A percentile compares a stretch with the other conserved stretches of the same genome.
Evolutionary conservation across 805 yeast genomes (phyloP).

Genomic region (Kodamaea kakaduensis): DNA sequence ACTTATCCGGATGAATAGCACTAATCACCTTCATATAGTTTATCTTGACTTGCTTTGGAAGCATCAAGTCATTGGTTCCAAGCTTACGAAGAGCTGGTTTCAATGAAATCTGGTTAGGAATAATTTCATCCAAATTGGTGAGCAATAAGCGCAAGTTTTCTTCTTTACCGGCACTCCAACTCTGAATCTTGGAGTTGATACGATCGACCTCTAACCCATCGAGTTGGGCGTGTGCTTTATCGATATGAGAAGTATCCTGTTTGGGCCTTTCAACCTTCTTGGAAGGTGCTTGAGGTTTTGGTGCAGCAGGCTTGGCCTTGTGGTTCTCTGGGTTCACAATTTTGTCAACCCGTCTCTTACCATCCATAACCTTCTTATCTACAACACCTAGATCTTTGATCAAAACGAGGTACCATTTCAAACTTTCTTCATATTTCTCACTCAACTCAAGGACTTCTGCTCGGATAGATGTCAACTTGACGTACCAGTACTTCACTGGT

Average conservation of each 20-base stretch:
- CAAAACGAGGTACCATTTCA: conserved; percentile 55
- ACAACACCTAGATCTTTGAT: conserved; percentile 62
- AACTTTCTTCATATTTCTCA: conserved; percentile 66
- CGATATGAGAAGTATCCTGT: conserved; percentile 14
- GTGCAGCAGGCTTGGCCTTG: conserved; percentile 15
- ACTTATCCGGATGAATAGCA: conserved; percentile 80
- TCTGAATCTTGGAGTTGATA: conserved; percentile 9
- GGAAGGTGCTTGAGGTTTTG: conserved; percentile 11
- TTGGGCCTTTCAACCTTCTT: conserved; percentile 27
- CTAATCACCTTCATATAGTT: conserved; percentile 78
- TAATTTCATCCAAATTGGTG: conserved; percentile 59
- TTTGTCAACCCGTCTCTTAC: conserved; percentile 71
- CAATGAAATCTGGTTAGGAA: conserved; percentile 46
- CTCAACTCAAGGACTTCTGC: conserved; percentile 84
- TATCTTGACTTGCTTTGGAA: conserved; percentile 86
- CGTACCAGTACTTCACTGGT: conserved; percentile 64
- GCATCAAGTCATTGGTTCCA: conserved; percentile 67
- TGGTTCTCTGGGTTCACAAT: conserved; percentile 54
- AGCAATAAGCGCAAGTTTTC: conserved; percentile 77
- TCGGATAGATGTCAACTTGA: conserved; percentile 60
- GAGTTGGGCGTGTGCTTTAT: conserved; percentile 8
- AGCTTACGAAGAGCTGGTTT: conserved; percentile 14
- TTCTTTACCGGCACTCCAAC: conserved; percentile 13
- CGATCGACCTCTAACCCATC: conserved; percentile 8
- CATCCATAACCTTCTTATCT: conserved; percentile 65